These are phyloP conservation scores for Penicillium angulare DNA, from an alignment of 495 filamentous ascomycete species.

Conservation along the genomic window DNA sequence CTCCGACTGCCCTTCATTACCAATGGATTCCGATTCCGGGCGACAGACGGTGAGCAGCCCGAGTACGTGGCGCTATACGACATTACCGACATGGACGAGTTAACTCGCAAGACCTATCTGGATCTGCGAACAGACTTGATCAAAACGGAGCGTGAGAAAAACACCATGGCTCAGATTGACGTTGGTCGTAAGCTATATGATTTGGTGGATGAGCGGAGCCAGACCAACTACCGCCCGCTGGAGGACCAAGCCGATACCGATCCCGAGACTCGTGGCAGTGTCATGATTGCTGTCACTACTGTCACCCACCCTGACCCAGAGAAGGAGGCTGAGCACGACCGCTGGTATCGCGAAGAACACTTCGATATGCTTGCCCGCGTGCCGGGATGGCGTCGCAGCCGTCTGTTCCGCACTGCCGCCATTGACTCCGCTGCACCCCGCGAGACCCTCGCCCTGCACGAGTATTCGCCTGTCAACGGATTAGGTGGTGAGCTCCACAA, in stretches of 20 bases:
- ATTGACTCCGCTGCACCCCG: slow-evolving; percentile 48
- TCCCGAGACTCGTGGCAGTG: slow-evolving; percentile 52
- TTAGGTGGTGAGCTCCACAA: slow-evolving; percentile 61
- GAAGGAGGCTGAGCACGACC: slow-evolving; percentile 55
- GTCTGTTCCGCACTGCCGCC: slow-evolving; percentile 59
- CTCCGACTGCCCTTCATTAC: slow-evolving; percentile 68
- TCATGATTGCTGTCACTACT: slow-evolving; percentile 60
- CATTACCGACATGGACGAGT: slow-evolving; percentile 66
- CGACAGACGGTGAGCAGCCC: slow-evolving; percentile 56
- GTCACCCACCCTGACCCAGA: slow-evolving; percentile 50
- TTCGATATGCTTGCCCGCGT: slow-evolving; percentile 67
- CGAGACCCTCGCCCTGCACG: slow-evolving; percentile 66
- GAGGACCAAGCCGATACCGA: slow-evolving; percentile 58
- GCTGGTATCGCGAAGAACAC: slow-evolving; percentile 74
- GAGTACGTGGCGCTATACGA: slow-evolving; percentile 80
- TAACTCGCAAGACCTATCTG: slow-evolving; percentile 65
- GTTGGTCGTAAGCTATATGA: slow-evolving; percentile 70
- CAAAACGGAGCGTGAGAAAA: slow-evolving; percentile 69
- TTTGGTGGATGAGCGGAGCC: slow-evolving; percentile 52
- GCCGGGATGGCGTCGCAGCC: slow-evolving; percentile 71
- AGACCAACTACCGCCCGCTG: slow-evolving; percentile 51
- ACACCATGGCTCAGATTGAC: slow-evolving; percentile 71
- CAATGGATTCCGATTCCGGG: slow-evolving; percentile 77
- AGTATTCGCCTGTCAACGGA: slow-evolving; percentile 64
- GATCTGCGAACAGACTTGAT: slow-evolving; percentile 60